Evolutionary conservation across 768 basidiomycete species (phyloP).

Genomic region (Cubamyces lactineus): DNA sequence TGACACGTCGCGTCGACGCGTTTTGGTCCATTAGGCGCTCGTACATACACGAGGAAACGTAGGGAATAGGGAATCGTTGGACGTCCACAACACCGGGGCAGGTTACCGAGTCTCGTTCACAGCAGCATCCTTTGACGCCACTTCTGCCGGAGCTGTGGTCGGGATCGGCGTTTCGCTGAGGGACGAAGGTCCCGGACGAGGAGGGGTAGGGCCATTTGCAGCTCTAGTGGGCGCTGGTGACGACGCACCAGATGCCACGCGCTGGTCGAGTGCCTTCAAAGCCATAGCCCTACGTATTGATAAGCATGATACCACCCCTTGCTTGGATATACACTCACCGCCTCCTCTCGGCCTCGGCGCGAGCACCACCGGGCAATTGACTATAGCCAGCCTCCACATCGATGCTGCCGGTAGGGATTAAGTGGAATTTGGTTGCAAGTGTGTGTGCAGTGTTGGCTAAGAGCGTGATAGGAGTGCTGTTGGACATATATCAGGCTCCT

Average conservation of each 20-base stretch:
- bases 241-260: conserved; percentile 65
- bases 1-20: conserved; percentile 6
- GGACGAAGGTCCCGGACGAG: conserved; percentile 20
- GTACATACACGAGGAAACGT: conserved; percentile 23
- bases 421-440: conserved; percentile 66
- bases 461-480: conserved; percentile 72
- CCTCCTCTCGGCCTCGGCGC: conserved; percentile 95
- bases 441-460: conserved; percentile 71
- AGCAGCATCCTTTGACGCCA: not conserved
- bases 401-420: conserved; percentile 66
- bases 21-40: conserved; percentile 22
- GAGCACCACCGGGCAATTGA: conserved; percentile 81
- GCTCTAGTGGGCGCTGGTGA: conserved; percentile 28
- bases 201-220: conserved; percentile 19
- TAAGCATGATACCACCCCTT: not conserved
- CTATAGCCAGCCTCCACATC: conserved; percentile 79
- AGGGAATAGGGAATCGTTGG: conserved; percentile 6
- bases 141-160: not conserved
- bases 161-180: not conserved
- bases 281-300: conserved; percentile 77
- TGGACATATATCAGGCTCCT: conserved; percentile 6
- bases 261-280: conserved; percentile 93
- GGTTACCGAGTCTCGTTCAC: not conserved
- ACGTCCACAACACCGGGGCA: not conserved
- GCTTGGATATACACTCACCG: conserved; percentile 55